Percentiles rank a stretch among this genome's conserved stretches.
Evolutionary conservation across 2,329 filamentous ascomycete genomes (phyloP).

Genomic region (Thielaviopsis musarum): DNA sequence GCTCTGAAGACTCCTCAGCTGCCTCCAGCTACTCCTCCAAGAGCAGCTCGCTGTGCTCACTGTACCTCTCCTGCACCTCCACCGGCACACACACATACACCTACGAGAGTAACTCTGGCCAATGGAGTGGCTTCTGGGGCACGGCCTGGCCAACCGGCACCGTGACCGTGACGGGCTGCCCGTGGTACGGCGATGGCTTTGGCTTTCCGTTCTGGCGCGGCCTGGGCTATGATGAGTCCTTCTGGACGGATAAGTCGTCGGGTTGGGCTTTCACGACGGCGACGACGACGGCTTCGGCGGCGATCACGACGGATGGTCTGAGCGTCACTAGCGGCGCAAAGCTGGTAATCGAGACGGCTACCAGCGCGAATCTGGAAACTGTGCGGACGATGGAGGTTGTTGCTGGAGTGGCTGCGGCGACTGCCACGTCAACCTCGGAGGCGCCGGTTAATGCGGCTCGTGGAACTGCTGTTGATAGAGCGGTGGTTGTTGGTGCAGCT

Average conservation of each 20-base stretch:
- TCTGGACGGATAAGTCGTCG: slow-evolving; percentile 13
- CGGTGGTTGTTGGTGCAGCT: slow-evolving; percentile 13
- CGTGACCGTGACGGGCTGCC: slow-evolving; percentile 17
- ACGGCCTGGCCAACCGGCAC: slow-evolving; percentile 13
- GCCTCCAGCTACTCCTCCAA: slow-evolving; percentile 14
- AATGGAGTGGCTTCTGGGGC: slow-evolving; percentile 12
- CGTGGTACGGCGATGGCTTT: slow-evolving; percentile 15
- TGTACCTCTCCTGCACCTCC: slow-evolving; percentile 13
- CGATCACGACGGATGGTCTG: slow-evolving; percentile 6
- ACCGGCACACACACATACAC: slow-evolving; percentile 17
- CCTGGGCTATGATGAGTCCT: slow-evolving; percentile 13
- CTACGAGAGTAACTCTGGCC: slow-evolving; percentile 9
- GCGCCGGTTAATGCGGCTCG: slow-evolving; percentile 7
- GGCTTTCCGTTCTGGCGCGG: slow-evolving; percentile 14
- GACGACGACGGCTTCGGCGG: slow-evolving; percentile 13
- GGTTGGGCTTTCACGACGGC: slow-evolving; percentile 15
- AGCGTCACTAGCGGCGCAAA: slow-evolving; percentile 11
- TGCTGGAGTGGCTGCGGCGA: slow-evolving; percentile 6
- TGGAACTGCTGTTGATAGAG: slow-evolving; percentile 2
- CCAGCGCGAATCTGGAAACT: slow-evolving; percentile 11
- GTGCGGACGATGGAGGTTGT: slow-evolving; percentile 14
- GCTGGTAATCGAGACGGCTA: slow-evolving; percentile 11
- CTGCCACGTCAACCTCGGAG: slow-evolving; percentile 5
- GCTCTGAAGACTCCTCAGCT: slow-evolving; percentile 13
- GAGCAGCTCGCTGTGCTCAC: slow-evolving; percentile 15